Percentiles rank a stretch among this genome's conserved stretches.
These are phyloP conservation scores for Backusella tuberculispora DNA, from an alignment of 192 early-diverging fungal species.

Conservation along the genomic window DNA sequence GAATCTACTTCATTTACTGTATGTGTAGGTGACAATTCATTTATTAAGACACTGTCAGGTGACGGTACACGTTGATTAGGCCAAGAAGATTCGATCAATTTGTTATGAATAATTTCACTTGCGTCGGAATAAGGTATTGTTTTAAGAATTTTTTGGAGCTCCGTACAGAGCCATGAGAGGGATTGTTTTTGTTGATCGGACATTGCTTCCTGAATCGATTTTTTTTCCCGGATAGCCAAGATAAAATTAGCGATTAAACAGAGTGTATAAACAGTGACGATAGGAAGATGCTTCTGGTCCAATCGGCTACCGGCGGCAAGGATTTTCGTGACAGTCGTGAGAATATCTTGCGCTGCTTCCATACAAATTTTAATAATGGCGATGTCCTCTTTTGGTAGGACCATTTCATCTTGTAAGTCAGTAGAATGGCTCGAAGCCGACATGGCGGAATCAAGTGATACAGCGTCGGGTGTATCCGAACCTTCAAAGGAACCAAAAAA, in stretches of 20 bases:
- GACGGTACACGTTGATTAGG: too few species aligned
- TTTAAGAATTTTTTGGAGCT: neutral
- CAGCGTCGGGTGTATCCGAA: neutral
- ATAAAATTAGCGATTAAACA: neutral
- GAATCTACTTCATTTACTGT: neutral
- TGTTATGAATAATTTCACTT: neutral
- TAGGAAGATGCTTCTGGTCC: neutral
- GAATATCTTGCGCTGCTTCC: constrained; percentile 8
- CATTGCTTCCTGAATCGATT: constrained; percentile 5
- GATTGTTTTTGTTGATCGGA: neutral
- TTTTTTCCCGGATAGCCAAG: neutral
- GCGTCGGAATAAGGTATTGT: neutral
- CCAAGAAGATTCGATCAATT: neutral
- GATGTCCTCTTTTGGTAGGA: constrained; percentile 6
- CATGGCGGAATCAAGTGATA: neutral
- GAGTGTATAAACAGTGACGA: neutral
- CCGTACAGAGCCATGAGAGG: neutral
- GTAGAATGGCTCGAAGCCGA: constrained; percentile 5
- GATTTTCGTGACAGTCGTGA: constrained; percentile 13
- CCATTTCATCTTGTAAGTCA: neutral
- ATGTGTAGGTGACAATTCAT: neutral
- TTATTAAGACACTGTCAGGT: neutral
- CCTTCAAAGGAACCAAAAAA: neutral
- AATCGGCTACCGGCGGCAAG: neutral
- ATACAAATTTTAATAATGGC: neutral